phyloP scores from a whole-genome alignment of 2,329 filamentous ascomycete genomes.

The Rutstroemia sp. region DNA sequence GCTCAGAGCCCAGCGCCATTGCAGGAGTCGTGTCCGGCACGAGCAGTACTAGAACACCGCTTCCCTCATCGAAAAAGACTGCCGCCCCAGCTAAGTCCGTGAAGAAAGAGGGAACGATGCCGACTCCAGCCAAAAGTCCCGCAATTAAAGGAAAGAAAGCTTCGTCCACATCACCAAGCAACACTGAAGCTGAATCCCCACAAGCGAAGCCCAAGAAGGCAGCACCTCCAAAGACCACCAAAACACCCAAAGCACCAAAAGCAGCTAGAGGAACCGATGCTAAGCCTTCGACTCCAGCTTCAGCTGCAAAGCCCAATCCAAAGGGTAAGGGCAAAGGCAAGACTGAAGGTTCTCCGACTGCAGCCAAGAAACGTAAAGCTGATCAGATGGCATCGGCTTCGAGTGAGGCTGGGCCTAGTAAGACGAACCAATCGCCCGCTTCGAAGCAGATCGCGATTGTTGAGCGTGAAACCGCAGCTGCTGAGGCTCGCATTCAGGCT shows the following conservation, averaged over 20 bases:
- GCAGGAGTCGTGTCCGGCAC: too few species aligned
- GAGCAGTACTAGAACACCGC: too few species aligned
- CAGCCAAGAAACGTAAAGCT: slow-evolving; percentile 3
- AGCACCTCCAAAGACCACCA: neutral
- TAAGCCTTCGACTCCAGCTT: neutral
- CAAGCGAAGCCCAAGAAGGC: neutral
- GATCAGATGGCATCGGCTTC: neutral
- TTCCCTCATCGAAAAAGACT: neutral
- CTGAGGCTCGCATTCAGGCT: slow-evolving; percentile 5
- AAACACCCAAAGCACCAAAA: neutral
- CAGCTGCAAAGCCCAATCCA: neutral
- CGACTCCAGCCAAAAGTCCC: neutral
- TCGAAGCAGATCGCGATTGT: neutral
- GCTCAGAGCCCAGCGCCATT: too few species aligned
- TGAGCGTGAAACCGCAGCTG: neutral
- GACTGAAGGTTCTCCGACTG: neutral
- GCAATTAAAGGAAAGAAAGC: neutral
- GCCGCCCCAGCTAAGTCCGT: neutral
- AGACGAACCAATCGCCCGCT: slow-evolving; percentile 7
- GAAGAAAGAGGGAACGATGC: too few species aligned
- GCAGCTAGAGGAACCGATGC: neutral
- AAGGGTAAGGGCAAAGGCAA: neutral
- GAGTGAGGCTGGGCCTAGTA: neutral
- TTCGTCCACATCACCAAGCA: neutral
- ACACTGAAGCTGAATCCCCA: neutral